Conservation (phyloP, 1,139 yeast genomes). For the Geotrichum cucujoidarum region DNA sequence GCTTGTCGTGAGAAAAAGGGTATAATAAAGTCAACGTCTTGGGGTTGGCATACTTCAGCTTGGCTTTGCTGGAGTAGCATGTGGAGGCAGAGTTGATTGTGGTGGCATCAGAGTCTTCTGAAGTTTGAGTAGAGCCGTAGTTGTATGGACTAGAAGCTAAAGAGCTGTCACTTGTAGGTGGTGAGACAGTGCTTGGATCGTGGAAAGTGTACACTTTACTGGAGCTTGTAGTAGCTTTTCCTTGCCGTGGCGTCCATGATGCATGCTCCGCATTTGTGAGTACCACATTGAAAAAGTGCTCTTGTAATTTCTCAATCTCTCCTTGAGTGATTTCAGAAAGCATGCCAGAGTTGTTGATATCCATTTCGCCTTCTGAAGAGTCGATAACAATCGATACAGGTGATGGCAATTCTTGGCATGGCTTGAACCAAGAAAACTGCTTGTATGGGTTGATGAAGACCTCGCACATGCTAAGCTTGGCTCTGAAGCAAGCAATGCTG, state of each 20-base stretch:
- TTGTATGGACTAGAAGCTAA: constrained; percentile 14
- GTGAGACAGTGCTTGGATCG: constrained; percentile 4
- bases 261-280: background rate
- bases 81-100: background rate
- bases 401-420: background rate
- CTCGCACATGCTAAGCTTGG: background rate
- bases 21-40: background rate
- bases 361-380: background rate
- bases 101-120: background rate
- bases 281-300: constrained; percentile 2
- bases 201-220: background rate
- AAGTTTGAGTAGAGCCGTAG: constrained; percentile 10
- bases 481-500: constrained; percentile 7
- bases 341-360: background rate
- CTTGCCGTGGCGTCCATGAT: background rate
- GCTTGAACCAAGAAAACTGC: constrained; percentile 14
- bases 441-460: constrained; percentile 3
- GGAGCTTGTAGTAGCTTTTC: background rate
- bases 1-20: constrained; percentile 1
- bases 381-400: background rate
- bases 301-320: constrained; percentile 1
- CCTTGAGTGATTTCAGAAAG: constrained; percentile 1
- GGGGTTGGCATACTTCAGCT: background rate
- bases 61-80: background rate
- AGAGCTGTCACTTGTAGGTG: constrained; percentile 11